Percentiles rank a stretch among this genome's conserved stretches.
These are phyloP conservation scores for Citropsis articulata DNA, from an alignment of 345 rosid genomes.

Conservation along the genomic window DNA sequence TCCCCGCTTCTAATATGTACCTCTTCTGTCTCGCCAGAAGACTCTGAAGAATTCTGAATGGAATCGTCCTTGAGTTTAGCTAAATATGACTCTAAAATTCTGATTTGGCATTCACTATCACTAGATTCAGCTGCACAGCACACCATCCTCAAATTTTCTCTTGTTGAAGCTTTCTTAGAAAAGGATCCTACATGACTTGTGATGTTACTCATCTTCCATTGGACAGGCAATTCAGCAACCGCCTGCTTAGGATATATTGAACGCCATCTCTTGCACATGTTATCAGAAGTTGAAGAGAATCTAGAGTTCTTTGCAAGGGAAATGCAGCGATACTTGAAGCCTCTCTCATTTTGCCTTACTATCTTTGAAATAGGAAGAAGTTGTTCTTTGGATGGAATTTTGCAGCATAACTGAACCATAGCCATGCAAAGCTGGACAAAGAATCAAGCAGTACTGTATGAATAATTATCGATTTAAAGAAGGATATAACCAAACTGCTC, in stretches of 20 bases:
- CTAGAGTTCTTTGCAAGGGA: slow-evolving; percentile 18
- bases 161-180: slow-evolving; percentile 16
- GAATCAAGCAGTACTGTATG: background rate
- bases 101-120: slow-evolving; percentile 35
- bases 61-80: slow-evolving; percentile 38
- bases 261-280: slow-evolving; percentile 9
- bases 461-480: background rate
- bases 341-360: slow-evolving; percentile 18
- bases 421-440: slow-evolving; percentile 45
- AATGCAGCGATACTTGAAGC: slow-evolving; percentile 19
- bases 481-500: background rate
- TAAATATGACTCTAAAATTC: slow-evolving; percentile 68
- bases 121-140: slow-evolving; percentile 29
- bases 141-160: slow-evolving; percentile 17
- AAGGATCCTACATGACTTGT: slow-evolving; percentile 17
- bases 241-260: slow-evolving; percentile 22
- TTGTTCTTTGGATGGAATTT: slow-evolving; percentile 33
- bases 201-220: slow-evolving; percentile 11
- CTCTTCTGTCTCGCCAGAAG: slow-evolving; percentile 17
- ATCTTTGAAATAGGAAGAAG: slow-evolving; percentile 21
- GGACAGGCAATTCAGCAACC: slow-evolving; percentile 1
- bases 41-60: slow-evolving; percentile 12
- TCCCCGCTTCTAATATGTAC: slow-evolving; percentile 11
- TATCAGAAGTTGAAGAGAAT: slow-evolving; percentile 16
- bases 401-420: slow-evolving; percentile 41